phyloP scores from a whole-genome alignment of 352 stramenopile genomes.

The Pythium brassicae region DNA sequence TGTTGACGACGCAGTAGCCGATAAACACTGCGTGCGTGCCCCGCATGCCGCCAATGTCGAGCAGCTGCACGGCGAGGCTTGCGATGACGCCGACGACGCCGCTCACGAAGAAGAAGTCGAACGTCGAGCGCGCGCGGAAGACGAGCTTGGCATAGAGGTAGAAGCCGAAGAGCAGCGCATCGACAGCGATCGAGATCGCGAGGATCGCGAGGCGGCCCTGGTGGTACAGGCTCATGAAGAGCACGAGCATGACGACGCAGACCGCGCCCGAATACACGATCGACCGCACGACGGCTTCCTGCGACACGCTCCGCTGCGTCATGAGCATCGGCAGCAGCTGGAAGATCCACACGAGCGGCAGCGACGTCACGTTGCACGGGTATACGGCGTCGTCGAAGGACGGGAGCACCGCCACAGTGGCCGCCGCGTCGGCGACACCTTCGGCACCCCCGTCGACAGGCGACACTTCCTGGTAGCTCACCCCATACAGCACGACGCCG shows the following conservation, averaged over 20 bases:
- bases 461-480: slow-evolving; percentile 45
- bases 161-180: slow-evolving; percentile 54
- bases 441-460: too few species aligned
- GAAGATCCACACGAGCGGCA: slow-evolving; percentile 71
- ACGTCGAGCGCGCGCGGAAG: slow-evolving; percentile 70
- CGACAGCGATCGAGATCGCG: slow-evolving; percentile 45
- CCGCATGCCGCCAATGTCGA: slow-evolving; percentile 31
- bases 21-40: slow-evolving; percentile 28
- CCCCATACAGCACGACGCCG: slow-evolving; percentile 45
- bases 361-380: slow-evolving; percentile 47
- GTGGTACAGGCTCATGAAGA: slow-evolving; percentile 55
- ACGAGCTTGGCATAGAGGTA: slow-evolving; percentile 82
- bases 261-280: slow-evolving; percentile 66
- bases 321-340: slow-evolving; percentile 83
- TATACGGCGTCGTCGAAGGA: slow-evolving; percentile 27
- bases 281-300: slow-evolving; percentile 63
- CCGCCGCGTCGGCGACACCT: slow-evolving; percentile 12
- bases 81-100: slow-evolving; percentile 40
- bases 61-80: slow-evolving; percentile 46
- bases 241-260: slow-evolving; percentile 50
- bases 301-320: slow-evolving; percentile 77
- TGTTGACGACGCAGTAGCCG: slow-evolving; percentile 41
- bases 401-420: slow-evolving; percentile 14
- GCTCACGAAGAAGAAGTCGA: slow-evolving; percentile 79
- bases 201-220: slow-evolving; percentile 41